Base-by-base conservation (phyloP, 2,329 filamentous ascomycete genomes). In the Aureobasidium sp. region DNA sequence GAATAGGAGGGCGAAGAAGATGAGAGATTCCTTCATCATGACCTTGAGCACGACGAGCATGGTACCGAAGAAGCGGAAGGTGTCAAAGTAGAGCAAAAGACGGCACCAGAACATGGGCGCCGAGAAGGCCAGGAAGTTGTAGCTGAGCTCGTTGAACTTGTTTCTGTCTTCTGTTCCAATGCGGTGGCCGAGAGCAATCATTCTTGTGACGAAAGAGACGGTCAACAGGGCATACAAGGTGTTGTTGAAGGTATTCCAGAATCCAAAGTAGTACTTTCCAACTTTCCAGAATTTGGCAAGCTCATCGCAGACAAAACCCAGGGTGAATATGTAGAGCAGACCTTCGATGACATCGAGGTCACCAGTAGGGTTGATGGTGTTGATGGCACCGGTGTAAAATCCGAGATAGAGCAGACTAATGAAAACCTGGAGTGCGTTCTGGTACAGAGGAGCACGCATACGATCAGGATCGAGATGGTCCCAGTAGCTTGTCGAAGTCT, bases 101-200 rank as follows among this genome's bases (percentile, higher is more conserved):
- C 94, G 88, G 71, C 87, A 89, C 93, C 94, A 99, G 75, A 99
- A 97, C 89, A 99, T 90, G 0, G 94, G 94, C 0, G 94, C 92
- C 3, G 87, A 86, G 73, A 97, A 96, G 10, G 94, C 91, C 29
- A 99, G 78, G 72, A 97, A 91, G 75, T 96, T 96, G 76, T 99
- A 99, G 71, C 89, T 92, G 25, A 97, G 78, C 62, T 84, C 81
- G 72, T 95, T 97, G 74, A 86, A 90, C 45, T 83, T 75, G 27
- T 76, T 73, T 39, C 90, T 83, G 42, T 77, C 68, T 0, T 77
- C 71, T 16, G 81, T 73, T 2, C 74, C 72, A 47, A 72, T 48
- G 0, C 80, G 78, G 65, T 93, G 84, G 9, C 81, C 81, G 10
- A 96, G 79, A 2, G 91, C 93, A 51, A 95, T 80, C 67, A 96